Conservation (phyloP, 768 basidiomycete genomes). For the Lyophyllum decastes region DNA sequence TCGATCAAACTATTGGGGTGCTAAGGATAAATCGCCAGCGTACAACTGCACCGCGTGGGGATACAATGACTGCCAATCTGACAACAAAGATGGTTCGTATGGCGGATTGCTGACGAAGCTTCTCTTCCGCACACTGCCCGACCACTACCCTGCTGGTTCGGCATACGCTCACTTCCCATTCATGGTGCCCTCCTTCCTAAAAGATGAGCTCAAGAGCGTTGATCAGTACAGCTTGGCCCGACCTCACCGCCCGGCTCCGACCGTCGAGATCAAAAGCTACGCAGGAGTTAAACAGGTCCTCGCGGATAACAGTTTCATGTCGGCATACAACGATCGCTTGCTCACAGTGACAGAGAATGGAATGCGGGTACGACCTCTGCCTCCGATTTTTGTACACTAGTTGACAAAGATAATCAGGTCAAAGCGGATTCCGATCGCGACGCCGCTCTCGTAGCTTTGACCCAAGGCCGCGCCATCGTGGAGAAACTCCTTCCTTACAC, state of each 20-base stretch:
- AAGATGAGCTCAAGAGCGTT: conserved; percentile 36
- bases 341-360: conserved; percentile 26
- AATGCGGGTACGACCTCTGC: conserved; percentile 17
- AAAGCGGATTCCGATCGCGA: not conserved
- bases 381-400: conserved; percentile 14
- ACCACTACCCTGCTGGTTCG: conserved; percentile 64
- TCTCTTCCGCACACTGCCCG: conserved; percentile 70
- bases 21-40: conserved; percentile 37
- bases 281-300: conserved; percentile 37
- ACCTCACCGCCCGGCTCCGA: conserved; percentile 33
- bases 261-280: conserved; percentile 30
- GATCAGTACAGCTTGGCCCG: conserved; percentile 61
- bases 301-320: conserved; percentile 28
- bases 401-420: conserved; percentile 1
- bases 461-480: conserved; percentile 5
- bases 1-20: not conserved
- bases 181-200: conserved; percentile 57
- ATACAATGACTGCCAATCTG: conserved; percentile 67
- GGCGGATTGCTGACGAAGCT: conserved; percentile 77
- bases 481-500: conserved; percentile 12
- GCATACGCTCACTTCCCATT: conserved; percentile 84
- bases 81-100: conserved; percentile 66
- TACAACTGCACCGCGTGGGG: conserved; percentile 81
- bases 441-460: not conserved
- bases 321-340: conserved; percentile 34